These are phyloP conservation scores for Microsporum ferrugineum DNA, from an alignment of 2,329 filamentous ascomycete genomes.

Conservation along the genomic window DNA sequence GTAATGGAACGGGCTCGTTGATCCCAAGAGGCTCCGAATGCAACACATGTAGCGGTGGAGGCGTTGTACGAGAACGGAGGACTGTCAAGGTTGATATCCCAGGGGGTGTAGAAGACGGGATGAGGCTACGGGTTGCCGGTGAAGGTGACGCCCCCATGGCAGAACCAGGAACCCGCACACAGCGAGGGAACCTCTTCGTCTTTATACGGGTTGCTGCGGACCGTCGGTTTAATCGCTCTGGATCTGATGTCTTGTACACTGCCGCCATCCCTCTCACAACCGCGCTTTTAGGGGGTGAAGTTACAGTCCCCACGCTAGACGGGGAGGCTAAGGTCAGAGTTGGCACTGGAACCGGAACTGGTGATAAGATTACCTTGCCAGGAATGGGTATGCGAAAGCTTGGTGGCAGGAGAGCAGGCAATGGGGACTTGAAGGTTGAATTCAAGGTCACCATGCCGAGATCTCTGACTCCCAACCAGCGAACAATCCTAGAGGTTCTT, in stretches of 20 bases:
- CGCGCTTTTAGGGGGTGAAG: conserved; percentile 80
- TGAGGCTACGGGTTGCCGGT: conserved; percentile 73
- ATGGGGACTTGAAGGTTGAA: conserved; percentile 79
- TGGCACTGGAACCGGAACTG: conserved; percentile 79
- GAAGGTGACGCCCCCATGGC: conserved; percentile 74
- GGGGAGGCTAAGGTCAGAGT: conserved; percentile 85
- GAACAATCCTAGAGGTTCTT: conserved; percentile 87
- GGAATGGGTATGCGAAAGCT: conserved; percentile 94
- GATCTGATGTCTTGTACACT: conserved; percentile 86
- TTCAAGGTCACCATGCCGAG: conserved; percentile 95
- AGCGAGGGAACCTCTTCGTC: conserved; percentile 81
- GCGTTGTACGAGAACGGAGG: conserved; percentile 71
- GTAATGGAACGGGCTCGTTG: conserved; percentile 63
- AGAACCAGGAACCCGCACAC: conserved; percentile 51
- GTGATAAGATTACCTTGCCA: conserved; percentile 76
- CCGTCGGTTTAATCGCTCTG: conserved; percentile 74
- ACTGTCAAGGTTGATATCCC: conserved; percentile 85
- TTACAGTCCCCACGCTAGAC: conserved; percentile 79
- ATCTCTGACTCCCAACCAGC: conserved; percentile 80
- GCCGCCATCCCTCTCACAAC: conserved; percentile 86
- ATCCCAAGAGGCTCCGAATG: conserved; percentile 76
- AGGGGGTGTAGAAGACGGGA: conserved; percentile 89
- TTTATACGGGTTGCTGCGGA: conserved; percentile 82
- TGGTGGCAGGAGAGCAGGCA: conserved; percentile 46
- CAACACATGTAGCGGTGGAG: conserved; percentile 64